These are phyloP conservation scores for Syncephalastrum sp. DNA, from an alignment of 371 early-diverging fungal genomes.

Conservation along the genomic window DNA sequence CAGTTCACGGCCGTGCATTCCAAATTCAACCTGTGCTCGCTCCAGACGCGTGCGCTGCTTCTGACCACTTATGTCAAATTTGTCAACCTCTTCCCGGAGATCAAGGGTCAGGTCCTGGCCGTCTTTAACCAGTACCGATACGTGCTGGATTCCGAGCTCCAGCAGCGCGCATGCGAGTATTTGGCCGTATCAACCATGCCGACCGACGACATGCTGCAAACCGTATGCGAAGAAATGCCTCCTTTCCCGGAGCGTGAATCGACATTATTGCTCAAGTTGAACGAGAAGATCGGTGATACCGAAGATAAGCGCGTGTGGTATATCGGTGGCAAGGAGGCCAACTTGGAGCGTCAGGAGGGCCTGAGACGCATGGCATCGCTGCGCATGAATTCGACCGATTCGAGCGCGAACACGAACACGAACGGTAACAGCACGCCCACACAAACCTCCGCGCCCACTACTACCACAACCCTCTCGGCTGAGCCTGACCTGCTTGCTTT, in stretches of 20 bases:
- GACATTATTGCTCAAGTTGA: slow-evolving; percentile 75
- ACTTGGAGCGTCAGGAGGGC: slow-evolving; percentile 50
- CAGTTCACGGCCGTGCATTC: slow-evolving; percentile 92
- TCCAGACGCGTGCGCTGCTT: slow-evolving; percentile 79
- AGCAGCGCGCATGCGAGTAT: slow-evolving; percentile 97
- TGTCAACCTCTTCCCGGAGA: slow-evolving; percentile 94
- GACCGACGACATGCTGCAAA: slow-evolving; percentile 85
- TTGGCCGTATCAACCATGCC: slow-evolving; percentile 80
- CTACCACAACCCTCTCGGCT: slow-evolving; percentile 2
- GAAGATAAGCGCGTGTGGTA: slow-evolving; percentile 96
- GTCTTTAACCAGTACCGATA: slow-evolving; percentile 86
- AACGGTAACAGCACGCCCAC: not conserved
- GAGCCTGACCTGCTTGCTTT: slow-evolving; percentile 39
- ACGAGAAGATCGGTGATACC: slow-evolving; percentile 84
- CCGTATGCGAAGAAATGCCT: slow-evolving; percentile 97
- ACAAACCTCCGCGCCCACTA: slow-evolving; percentile 4
- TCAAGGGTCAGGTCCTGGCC: slow-evolving; percentile 81
- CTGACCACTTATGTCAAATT: slow-evolving; percentile 94
- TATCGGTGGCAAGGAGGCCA: slow-evolving; percentile 89
- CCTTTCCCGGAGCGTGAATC: slow-evolving; percentile 94
- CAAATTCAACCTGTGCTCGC: slow-evolving; percentile 81
- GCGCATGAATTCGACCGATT: slow-evolving; percentile 30
- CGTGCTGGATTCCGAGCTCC: slow-evolving; percentile 91
- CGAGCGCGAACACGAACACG: not conserved
- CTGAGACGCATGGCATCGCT: slow-evolving; percentile 46